Conservation (phyloP, 164 flowering plant species). For the Platanus orientalis region DNA sequence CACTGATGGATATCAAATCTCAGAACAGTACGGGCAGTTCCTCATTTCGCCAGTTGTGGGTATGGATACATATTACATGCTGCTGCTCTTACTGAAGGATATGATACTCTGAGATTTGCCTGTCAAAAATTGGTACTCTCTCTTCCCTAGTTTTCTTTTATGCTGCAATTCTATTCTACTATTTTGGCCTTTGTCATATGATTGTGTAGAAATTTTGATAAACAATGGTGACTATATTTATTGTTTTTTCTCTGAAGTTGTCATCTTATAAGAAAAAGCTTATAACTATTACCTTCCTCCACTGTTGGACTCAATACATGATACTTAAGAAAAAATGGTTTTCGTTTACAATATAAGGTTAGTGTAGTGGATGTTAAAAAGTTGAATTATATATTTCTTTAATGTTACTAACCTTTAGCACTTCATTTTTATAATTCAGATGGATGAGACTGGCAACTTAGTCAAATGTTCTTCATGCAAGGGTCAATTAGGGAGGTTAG, state of each 20-base stretch:
- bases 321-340: neutral
- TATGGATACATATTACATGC: slow-evolving; percentile 94
- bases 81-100: slow-evolving; percentile 69
- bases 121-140: slow-evolving; percentile 56
- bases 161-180: too few relatives aligned
- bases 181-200: too few relatives aligned
- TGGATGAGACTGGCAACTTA: slow-evolving; percentile 31
- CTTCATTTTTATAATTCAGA: slow-evolving; percentile 38
- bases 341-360: too few relatives aligned
- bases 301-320: too few relatives aligned
- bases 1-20: slow-evolving; percentile 13
- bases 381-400: neutral
- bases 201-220: too few relatives aligned
- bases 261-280: too few relatives aligned
- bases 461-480: slow-evolving; percentile 59
- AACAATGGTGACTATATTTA: too few relatives aligned
- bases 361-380: too few relatives aligned
- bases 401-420: neutral
- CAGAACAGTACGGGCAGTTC: slow-evolving; percentile 11
- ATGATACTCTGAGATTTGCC: slow-evolving; percentile 48
- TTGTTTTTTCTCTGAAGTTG: too few relatives aligned
- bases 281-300: too few relatives aligned
- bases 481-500: slow-evolving; percentile 70
- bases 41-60: slow-evolving; percentile 64
- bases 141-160: too few relatives aligned